Base-by-base conservation (phyloP, 306 rosid species). In the Cucumis melo region DNA sequence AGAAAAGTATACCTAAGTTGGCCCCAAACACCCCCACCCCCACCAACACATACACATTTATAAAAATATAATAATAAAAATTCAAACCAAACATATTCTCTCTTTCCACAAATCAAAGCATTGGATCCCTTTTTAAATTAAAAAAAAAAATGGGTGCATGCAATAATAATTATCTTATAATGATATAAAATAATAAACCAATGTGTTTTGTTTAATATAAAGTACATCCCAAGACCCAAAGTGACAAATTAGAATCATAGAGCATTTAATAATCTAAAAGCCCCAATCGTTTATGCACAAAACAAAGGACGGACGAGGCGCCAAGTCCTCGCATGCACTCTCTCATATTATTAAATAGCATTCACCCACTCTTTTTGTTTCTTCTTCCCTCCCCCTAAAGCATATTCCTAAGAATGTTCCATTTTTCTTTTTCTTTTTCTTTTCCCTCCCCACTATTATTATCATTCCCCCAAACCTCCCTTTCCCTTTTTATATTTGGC, bases 381-480 rank as follows among this genome's bases (percentile, higher is more conserved):
- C 1, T 27, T 27, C 2, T 27, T 2, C 29, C 59, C 54, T 21
- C 50, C 36, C 36, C 36, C 36, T 32, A 32, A 32, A 20, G 96
- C 90, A 92, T 92, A 92, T 92, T 90, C 95, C 78, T 27, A 1
- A 48, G 91, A 88, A 92, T 92, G 91, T 92, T 67, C 64, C 1
- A 72, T 57, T 50, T 50, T 3, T 21, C 29, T 3, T n/a, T n/a
- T n/a, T n/a, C n/a, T n/a, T n/a, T n/a, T n/a, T n/a, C n/a, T n/a
- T n/a, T n/a, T n/a, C 29, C 29, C 29, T 27, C 56, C 10, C 55
- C 36, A 68, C 32, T 19, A 58, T 20, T 77, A 27, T 27, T 27
- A 27, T n/a, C n/a, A n/a, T 27, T 27, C 58, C 70, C 19, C 38
- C 9, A 57, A 46, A 3, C 2, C 36, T 41, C 21, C 73, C n/a